These are phyloP conservation scores for Trichophyton mentagrophytes DNA, from an alignment of 2,329 filamentous ascomycete species.

Conservation along the genomic window DNA sequence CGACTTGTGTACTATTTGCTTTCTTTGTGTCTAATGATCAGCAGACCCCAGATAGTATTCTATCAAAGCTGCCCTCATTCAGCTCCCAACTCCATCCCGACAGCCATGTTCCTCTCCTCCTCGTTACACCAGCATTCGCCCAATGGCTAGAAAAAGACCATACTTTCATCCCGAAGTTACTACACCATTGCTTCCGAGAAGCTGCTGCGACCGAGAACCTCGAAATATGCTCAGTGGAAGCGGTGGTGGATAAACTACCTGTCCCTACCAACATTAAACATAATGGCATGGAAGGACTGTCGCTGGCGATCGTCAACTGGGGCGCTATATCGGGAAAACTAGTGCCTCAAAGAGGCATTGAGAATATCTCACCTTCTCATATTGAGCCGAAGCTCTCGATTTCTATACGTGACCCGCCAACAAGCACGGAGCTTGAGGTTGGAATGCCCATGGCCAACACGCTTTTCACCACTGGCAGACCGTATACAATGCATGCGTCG, in stretches of 20 bases:
- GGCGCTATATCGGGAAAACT: constrained; percentile 22
- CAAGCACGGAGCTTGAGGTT: constrained; percentile 17
- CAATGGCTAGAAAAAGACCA: constrained; percentile 24
- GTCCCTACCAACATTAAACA: neutral
- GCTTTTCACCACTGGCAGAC: constrained; percentile 31
- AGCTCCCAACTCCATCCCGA: constrained; percentile 6
- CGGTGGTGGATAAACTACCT: constrained; percentile 29
- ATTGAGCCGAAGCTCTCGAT: constrained; percentile 21
- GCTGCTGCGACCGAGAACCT: constrained; percentile 8
- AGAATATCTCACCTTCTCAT: constrained; percentile 22
- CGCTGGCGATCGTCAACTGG: constrained; percentile 20
- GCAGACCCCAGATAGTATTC: constrained; percentile 1
- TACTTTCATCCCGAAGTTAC: constrained; percentile 21
- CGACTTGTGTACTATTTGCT: neutral
- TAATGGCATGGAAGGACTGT: constrained; percentile 24
- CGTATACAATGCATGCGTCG: constrained; percentile 28
- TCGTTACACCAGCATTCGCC: constrained; percentile 28
- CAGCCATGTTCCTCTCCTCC: constrained; percentile 21
- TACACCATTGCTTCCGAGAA: constrained; percentile 19
- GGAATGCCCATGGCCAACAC: constrained; percentile 32
- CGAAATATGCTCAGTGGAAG: constrained; percentile 21
- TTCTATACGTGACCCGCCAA: constrained; percentile 14
- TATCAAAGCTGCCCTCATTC: neutral
- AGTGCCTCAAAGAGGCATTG: constrained; percentile 18
- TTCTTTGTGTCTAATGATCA: neutral